Evolutionary conservation across 805 yeast species (phyloP), one percentile per base, ranked within the genome.

Genomic region (Saccharomyces mikatae): DNA sequence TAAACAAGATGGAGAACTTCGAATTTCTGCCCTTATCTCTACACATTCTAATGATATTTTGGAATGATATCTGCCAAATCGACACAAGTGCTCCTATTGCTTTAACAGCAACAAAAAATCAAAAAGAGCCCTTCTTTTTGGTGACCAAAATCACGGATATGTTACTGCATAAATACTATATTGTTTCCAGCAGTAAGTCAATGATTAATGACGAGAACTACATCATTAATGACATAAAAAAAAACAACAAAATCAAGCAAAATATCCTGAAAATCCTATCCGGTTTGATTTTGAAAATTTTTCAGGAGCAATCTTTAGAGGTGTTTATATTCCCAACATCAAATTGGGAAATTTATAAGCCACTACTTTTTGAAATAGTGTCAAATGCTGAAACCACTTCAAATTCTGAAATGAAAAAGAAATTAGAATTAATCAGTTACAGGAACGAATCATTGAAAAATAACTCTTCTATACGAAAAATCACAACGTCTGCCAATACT

Each of bases 391-490:
- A 17, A 10, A 53, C 53, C 5, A 56, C 49, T 29, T 41, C 58
- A 28, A 67, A 55, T 26, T 41, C 30, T 41, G 68, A 66, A 30
- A 54, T 60, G 2, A 58, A 58, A 13, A 80, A 79, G 47, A 86
- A 82, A 54, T 75, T 83, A 50, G 83, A 83, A 51, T 63, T 85
- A 30, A 79, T 86, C 4, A 78, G 82, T 51, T 84, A 82, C 62
- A 71, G 91, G 63, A 86, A 86, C 65, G 89, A 86, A 69, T 84
- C 89, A 2, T 71, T 86, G 52, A 82, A 83, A 77, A 73, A 82
- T 48, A 82, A 80, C 62, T 72, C 60, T n/a, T 32, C 60, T 8
- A 47, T 60, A 21, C 52, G 47, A 13, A 31, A 26, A 21, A 41
- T 54, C 14, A 27, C 62, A 27, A 58, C 66, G 1, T 26, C 60